Base-by-base conservation (phyloP, 345 rosid species). In the Gynandropsis gynandra region DNA sequence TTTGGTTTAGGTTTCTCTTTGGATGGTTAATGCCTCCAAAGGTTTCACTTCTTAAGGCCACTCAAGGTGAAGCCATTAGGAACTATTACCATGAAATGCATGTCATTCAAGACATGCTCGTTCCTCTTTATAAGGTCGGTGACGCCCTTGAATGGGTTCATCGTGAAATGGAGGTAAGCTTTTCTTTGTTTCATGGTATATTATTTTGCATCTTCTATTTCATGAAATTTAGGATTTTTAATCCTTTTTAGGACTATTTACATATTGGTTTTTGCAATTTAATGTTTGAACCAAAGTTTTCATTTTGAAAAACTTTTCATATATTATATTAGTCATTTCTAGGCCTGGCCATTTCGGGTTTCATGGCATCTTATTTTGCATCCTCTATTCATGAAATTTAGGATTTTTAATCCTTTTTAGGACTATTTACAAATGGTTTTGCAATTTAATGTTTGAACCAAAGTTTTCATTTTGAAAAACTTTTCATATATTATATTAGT, bases 11-110 rank as follows among this genome's bases (percentile, higher is more conserved):
- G 79, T 83, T 66, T 58, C 82, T 88, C 35, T 64, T 93, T 16
- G 99, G 99, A 69, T 93, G 99, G 99, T 8, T 88, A 76, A 93
- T 88, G 99, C 99, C 99, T 35, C 99, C 99, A 10, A 93, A 93
- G 83, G 96, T 93, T 49, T 93, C 99, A 42, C 76, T 93, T 70
- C 99, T 88, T 40, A 93, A 93, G 73, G 95, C 94, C 12, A 93
- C 96, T 46, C 99, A 93, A 75, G 99, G 99, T 47, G 99, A 93
- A 77, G 89, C 96, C 47, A 81, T 93, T 54, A 77, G 99, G 50
- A 85, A 93, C 81, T 93, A 83, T 61, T 88, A 93, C 80, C 99
- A 93, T 66, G 95, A 93, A 50, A 88, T 64, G 75, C 99, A 93
- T 66, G 95, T 93, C 68, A 93, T 93, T 56, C 99, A 93, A 64